Base-by-base conservation (phyloP, 2,329 filamentous ascomycete species). In the Herpotrichia juniperi region DNA sequence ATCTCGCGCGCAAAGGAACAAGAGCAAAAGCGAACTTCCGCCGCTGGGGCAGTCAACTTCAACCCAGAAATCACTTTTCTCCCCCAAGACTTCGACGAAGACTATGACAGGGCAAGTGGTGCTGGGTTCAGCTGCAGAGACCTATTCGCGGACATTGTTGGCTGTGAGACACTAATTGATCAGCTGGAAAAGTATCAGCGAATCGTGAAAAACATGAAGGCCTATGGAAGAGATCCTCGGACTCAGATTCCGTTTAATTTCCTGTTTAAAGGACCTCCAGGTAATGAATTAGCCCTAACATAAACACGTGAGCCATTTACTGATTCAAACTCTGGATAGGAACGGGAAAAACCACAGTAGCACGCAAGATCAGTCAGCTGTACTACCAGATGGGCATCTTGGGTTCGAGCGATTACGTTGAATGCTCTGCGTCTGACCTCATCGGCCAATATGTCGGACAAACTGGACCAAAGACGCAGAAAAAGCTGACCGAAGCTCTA, bases 321-420 rank as follows among this genome's bases (percentile, higher is more conserved):
- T 59, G 42, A 53, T n/a, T 21, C n/a, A n/a, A n/a, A n/a, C n/a
- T n/a, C n/a, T 35, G 48, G 51, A 67, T 7, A 81, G 81, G 82
- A 0, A 91, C 88, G 0, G 89, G 89, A 0, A 92, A 92, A 63
- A 91, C 88, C 0, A 87, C 86, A 0, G 90, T 82, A 0, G 90
- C 90, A 0, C 76, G 80, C 14, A 88, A 87, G 54, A 89, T 93
- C 80, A 89, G 89, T 3, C 83, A 90, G 55, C 77, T 93, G 0
- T 93, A 84, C 63, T 92, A 90, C 62, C 85, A 92, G 59, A 83
- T 91, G 79, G 88, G 88, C 0, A 83, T 92, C 30, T 73, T 93
- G 0, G 73, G 82, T 0, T 77, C 76, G 0, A 79, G 78, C 0
- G 81, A 87, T 22, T 86, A 91, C 0, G 67, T 86, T 0, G 86